Conservation (phyloP, 441 rosid genomes). For the Capsella rubella region DNA sequence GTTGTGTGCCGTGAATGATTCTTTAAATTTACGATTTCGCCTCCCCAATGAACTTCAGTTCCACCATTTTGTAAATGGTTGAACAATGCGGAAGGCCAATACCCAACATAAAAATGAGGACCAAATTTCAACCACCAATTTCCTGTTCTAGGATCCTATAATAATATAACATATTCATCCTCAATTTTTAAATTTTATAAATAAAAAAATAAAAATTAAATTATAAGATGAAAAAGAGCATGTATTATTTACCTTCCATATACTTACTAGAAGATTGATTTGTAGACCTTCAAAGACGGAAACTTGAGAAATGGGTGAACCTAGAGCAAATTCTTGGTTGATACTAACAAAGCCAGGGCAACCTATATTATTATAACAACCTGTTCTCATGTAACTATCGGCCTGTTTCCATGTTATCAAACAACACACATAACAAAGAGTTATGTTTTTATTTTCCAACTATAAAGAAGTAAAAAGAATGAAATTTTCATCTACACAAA, state of each 20-base stretch:
- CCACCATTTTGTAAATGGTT: too few relatives aligned
- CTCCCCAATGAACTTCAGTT: too few relatives aligned
- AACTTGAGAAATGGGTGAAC: background rate
- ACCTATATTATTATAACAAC: background rate
- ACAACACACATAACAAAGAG: background rate
- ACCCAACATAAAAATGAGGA: too few relatives aligned
- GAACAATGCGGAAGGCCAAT: too few relatives aligned
- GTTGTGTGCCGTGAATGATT: too few relatives aligned
- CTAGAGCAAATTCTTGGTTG: background rate
- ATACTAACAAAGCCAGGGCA: background rate
- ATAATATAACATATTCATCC: background rate
- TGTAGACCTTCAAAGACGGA: background rate
- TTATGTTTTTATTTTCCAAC: background rate
- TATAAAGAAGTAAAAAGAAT: too few relatives aligned
- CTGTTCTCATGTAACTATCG: background rate
- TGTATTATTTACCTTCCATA: slow-evolving; percentile 7
- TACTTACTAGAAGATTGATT: background rate
- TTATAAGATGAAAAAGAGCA: too few relatives aligned
- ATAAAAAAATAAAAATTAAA: background rate
- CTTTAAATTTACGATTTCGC: too few relatives aligned
- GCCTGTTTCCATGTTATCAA: background rate
- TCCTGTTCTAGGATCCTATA: too few relatives aligned
- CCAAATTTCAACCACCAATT: too few relatives aligned
- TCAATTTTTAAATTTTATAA: background rate
- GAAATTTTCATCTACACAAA: too few relatives aligned